Conservation (phyloP, 2,329 filamentous ascomycete species). For the Monilinia vaccinii-corymbosi region DNA sequence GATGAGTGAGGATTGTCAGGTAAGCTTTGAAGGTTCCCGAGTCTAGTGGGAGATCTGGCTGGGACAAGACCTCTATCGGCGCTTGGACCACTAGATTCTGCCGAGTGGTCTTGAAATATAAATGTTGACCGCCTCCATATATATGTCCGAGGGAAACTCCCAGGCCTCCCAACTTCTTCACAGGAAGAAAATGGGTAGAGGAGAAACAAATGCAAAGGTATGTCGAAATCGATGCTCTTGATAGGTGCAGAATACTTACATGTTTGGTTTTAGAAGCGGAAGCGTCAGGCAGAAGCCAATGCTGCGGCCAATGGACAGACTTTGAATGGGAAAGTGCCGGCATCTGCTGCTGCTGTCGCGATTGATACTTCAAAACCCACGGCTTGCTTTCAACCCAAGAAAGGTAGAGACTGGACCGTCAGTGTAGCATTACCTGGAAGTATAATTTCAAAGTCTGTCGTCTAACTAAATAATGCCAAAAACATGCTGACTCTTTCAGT, state of each 20-base stretch:
- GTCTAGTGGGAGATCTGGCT: not conserved
- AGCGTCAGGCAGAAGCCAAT: constrained; percentile 26
- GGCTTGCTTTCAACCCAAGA: constrained; percentile 55
- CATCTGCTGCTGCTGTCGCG: constrained; percentile 6
- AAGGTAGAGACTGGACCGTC: constrained; percentile 60
- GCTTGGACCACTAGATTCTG: constrained; percentile 14
- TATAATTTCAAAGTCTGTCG: constrained; percentile 60
- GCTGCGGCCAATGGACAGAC: constrained; percentile 14
- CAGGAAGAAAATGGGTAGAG: constrained; percentile 24
- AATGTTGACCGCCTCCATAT: constrained; percentile 12
- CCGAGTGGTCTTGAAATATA: constrained; percentile 4
- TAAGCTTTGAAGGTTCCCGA: not conserved
- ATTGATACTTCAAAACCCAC: constrained; percentile 53
- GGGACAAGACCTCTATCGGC: constrained; percentile 7
- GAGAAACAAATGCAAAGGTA: constrained; percentile 27
- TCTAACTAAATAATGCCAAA: constrained; percentile 11
- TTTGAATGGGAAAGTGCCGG: constrained; percentile 23
- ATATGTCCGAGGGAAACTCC: constrained; percentile 8
- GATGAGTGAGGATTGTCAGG: not conserved
- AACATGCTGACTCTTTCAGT: constrained; percentile 15
- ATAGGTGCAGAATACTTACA: not conserved
- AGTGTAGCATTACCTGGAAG: constrained; percentile 73
- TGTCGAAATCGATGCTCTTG: not conserved
- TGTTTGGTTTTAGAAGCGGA: constrained; percentile 26
- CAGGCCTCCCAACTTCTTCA: not conserved